Evolutionary conservation across 306 rosid species (phyloP), one percentile per base, ranked within the genome.

Genomic region (Cercis canadensis): DNA sequence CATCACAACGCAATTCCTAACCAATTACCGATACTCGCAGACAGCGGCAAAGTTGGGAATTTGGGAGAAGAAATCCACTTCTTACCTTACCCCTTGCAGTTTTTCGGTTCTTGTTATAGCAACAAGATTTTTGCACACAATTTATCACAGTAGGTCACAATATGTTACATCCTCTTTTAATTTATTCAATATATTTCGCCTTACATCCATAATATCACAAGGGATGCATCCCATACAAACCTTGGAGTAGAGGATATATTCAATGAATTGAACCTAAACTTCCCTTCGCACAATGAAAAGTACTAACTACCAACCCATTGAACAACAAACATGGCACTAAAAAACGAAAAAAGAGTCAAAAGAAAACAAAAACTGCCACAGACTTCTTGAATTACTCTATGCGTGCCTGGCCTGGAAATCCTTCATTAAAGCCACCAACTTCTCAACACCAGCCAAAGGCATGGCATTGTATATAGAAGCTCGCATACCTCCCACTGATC

Each of bases 401-500:
- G 82, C 92, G 66, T 91, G 86, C 78, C 69, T 91, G 13, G 91
- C 82, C 65, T 94, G 99, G 70, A 94, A 94, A 58, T 91, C 92
- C 89, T 84, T 86, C 99, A 89, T 94, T 91, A 94, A 89, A 79
- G 83, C 96, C 21, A 94, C 95, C 87, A 94, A 79, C 80, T 87
- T 94, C 65, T 94, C 92, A 73, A 91, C 96, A 11, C 99, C 99
- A 77, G 99, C 91, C 83, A 91, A 82, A 36, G 99, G 92, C 99
- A 94, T 91, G 5, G 99, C 99, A 75, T 94, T 94, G 75, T 94
- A 94, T 34, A 94, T 94, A 0, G 99, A 94, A 63, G 99, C 99
- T 61, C 97, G 79, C 95, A 94, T 91, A 0, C 99, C 99, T 51
- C 99, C 99, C 56, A 94, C 97, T 0, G 97, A 91, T 65, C 97